A percentile compares a stretch with the other conserved stretches of the same genome.
Conservation (phyloP, 257 asterid species). For the Catharanthus roseus region DNA sequence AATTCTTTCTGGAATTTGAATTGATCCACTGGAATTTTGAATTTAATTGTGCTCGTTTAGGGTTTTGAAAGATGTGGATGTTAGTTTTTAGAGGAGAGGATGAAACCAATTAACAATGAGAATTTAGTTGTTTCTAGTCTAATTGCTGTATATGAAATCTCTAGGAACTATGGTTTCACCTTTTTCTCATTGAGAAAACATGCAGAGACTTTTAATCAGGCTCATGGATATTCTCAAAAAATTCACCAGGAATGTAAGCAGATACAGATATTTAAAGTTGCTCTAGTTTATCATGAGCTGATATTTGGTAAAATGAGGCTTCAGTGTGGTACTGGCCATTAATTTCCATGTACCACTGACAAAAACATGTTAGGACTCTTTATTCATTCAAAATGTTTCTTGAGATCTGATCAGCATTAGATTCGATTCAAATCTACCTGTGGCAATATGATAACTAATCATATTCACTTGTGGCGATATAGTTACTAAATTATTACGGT, state of each 20-base stretch:
- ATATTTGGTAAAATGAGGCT: background rate
- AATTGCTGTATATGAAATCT: background rate
- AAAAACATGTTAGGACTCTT: background rate
- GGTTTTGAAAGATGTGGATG: background rate
- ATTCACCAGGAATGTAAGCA: background rate
- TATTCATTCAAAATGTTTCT: background rate
- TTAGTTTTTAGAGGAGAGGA: background rate
- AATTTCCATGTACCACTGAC: background rate
- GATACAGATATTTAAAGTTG: background rate
- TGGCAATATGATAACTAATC: background rate
- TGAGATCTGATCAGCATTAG: background rate
- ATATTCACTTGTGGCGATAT: background rate
- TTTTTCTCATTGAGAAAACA: background rate
- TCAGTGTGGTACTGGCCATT: background rate
- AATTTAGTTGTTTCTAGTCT: background rate
- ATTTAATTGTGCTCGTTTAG: background rate
- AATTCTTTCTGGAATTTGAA: background rate
- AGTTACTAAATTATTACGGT: background rate
- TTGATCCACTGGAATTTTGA: background rate
- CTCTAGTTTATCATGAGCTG: background rate
- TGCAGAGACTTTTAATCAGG: background rate
- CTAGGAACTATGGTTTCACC: background rate
- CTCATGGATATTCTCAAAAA: background rate
- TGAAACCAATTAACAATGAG: background rate
- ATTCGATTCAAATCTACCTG: background rate